phyloP scores from a whole-genome alignment of 1,139 yeast genomes.

The Taphrina wiesneri region DNA sequence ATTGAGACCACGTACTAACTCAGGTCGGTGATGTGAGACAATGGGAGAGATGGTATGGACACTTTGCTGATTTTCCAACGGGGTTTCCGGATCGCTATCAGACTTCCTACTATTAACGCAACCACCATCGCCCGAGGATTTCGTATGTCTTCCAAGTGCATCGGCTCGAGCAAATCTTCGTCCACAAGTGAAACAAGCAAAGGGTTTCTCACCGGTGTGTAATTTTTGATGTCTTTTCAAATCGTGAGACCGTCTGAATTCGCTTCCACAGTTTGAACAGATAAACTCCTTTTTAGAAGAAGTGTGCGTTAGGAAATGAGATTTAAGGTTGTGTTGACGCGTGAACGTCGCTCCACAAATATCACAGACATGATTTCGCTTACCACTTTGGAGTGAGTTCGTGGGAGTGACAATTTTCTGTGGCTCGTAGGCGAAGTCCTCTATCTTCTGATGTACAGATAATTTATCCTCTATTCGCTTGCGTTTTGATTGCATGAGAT shows the following conservation, averaged over 20 bases:
- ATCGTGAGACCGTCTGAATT: slow-evolving; percentile 73
- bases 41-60: background rate
- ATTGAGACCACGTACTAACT: background rate
- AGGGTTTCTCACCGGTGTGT: slow-evolving; percentile 77
- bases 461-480: background rate
- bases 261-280: slow-evolving; percentile 64
- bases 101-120: slow-evolving; percentile 30
- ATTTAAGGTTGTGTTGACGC: slow-evolving; percentile 71
- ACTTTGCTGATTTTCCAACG: background rate
- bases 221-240: slow-evolving; percentile 71
- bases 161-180: slow-evolving; percentile 74
- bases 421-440: slow-evolving; percentile 7
- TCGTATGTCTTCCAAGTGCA: slow-evolving; percentile 67
- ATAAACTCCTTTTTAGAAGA: slow-evolving; percentile 65
- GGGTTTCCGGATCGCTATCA: slow-evolving; percentile 9
- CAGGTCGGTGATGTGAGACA: background rate
- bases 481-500: background rate
- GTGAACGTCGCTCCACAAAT: slow-evolving; percentile 65
- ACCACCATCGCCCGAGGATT: slow-evolving; percentile 46
- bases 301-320: slow-evolving; percentile 66
- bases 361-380: slow-evolving; percentile 53
- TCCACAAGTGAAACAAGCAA: slow-evolving; percentile 60
- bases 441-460: background rate
- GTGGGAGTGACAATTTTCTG: slow-evolving; percentile 18
- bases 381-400: slow-evolving; percentile 21